Percentiles rank a stretch among this genome's conserved stretches.
These are phyloP conservation scores for Gliomastix tumulicola DNA, from an alignment of 2,329 filamentous ascomycete genomes.

Conservation along the genomic window DNA sequence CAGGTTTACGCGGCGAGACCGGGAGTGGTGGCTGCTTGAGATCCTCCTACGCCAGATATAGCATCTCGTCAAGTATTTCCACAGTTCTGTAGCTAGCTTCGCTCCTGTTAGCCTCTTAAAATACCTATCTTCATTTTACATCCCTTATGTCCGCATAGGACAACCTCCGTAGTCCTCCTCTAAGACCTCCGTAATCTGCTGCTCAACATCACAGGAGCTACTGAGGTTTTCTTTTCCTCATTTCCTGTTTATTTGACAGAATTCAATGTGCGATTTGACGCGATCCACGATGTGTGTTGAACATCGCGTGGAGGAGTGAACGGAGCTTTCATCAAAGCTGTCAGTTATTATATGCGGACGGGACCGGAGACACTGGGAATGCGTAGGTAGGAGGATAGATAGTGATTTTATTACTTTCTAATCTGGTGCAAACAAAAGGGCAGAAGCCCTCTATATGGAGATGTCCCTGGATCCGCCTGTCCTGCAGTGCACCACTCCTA, in stretches of 20 bases:
- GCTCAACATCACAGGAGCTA: no score
- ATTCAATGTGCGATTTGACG: no score
- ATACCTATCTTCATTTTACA: neutral
- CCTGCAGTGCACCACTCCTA: neutral
- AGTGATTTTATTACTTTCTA: neutral
- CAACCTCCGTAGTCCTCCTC: neutral
- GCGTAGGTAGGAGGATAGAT: neutral
- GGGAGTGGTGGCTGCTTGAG: neutral
- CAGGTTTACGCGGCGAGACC: conserved; percentile 1
- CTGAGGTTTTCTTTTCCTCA: no score
- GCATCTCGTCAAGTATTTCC: neutral
- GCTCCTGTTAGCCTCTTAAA: neutral
- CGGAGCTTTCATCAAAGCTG: no score
- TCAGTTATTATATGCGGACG: neutral
- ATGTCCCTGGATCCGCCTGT: neutral
- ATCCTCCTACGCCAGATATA: neutral
- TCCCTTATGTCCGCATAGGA: neutral
- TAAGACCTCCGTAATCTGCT: no score
- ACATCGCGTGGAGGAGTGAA: neutral
- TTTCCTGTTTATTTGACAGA: neutral
- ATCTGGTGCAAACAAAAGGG: neutral
- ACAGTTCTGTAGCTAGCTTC: neutral
- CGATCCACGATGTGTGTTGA: neutral
- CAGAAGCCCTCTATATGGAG: neutral
- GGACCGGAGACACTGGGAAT: neutral